Conservation (phyloP, 2,329 filamentous ascomycete species). For the Claviceps citrina region DNA sequence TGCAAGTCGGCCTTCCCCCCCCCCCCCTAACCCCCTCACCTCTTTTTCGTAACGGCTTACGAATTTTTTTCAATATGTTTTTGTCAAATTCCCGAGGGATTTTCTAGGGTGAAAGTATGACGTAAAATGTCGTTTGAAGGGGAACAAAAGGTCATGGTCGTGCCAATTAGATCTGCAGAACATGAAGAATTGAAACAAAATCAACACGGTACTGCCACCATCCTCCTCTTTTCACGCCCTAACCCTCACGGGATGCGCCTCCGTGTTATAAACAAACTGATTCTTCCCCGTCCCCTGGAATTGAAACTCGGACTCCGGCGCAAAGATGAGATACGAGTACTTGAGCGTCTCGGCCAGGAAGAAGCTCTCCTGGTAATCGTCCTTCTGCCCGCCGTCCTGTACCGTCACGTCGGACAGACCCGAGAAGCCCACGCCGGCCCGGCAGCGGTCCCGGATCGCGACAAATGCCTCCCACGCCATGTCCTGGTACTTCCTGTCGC, state of each 20-base stretch:
- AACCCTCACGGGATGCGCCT: constrained; percentile 28
- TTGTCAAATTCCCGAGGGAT: no score
- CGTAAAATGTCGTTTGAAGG: no score
- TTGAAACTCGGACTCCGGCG: constrained; percentile 39
- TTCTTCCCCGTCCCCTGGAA: constrained; percentile 32
- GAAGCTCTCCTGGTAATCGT: constrained; percentile 71
- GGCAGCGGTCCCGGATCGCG: constrained; percentile 48
- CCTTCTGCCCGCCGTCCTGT: constrained; percentile 41
- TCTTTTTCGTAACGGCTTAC: no score
- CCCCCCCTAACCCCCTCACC: no score
- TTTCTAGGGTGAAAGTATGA: no score
- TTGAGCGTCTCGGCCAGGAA: constrained; percentile 80
- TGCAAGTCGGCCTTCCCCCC: no score
- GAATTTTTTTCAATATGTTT: no score
- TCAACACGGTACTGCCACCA: not conserved
- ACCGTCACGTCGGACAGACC: constrained; percentile 51
- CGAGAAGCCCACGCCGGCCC: constrained; percentile 50
- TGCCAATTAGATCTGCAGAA: no score
- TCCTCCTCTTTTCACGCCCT: constrained; percentile 1
- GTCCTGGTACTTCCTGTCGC: constrained; percentile 60
- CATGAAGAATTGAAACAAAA: not conserved
- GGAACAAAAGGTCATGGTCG: no score
- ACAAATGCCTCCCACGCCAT: constrained; percentile 72
- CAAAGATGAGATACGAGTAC: constrained; percentile 61
- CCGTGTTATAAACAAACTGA: constrained; percentile 34